Percentiles rank a stretch among this genome's conserved stretches.
phyloP scores from a whole-genome alignment of 345 rosid species.

The Psidium friedrichsthalianum region DNA sequence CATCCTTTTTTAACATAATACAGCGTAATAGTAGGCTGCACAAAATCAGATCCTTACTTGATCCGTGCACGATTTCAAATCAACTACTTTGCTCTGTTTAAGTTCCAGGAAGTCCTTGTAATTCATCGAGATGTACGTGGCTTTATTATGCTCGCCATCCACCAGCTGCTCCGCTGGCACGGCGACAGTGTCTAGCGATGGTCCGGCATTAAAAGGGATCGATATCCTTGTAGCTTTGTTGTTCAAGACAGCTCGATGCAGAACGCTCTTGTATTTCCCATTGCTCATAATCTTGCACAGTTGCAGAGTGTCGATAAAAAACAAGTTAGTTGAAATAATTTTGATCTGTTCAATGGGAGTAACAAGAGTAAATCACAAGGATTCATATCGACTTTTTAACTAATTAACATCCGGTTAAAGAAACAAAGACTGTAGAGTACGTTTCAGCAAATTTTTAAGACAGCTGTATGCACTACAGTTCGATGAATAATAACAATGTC shows the following conservation, averaged over 20 bases:
- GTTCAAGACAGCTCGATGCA: neutral
- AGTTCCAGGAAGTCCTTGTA: neutral
- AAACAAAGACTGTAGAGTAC: neutral
- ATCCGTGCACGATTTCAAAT: neutral
- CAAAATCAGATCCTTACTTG: too few relatives aligned
- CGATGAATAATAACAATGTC: neutral
- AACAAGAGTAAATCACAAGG: neutral
- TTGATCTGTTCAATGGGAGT: neutral
- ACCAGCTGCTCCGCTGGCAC: neutral
- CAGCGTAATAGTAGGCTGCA: too few relatives aligned
- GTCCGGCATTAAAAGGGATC: neutral
- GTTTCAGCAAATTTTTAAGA: neutral
- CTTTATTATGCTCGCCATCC: neutral
- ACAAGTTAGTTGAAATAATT: neutral
- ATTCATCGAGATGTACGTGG: neutral
- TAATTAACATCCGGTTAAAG: too few relatives aligned
- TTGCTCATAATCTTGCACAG: neutral
- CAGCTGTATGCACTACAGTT: neutral
- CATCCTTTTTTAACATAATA: too few relatives aligned
- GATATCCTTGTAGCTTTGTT: neutral
- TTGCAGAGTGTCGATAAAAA: neutral
- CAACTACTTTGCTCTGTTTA: neutral
- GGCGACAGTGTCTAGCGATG: neutral
- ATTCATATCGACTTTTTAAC: neutral
- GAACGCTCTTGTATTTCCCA: neutral